Conservation (phyloP, 2,329 filamentous ascomycete genomes). For the Ceratocystis papillata region DNA sequence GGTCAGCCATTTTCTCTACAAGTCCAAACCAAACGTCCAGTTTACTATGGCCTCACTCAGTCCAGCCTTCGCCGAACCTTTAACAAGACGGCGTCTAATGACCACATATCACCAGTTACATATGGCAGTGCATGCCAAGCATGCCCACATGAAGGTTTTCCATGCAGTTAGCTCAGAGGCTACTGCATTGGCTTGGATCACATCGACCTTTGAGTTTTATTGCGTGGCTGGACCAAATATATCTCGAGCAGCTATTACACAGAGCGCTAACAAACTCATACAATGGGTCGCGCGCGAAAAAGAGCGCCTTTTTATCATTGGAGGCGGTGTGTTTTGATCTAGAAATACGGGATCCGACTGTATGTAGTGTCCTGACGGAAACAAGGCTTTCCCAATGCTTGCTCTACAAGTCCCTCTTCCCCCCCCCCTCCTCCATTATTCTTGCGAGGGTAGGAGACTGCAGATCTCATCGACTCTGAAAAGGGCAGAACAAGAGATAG, state of each 20-base stretch:
- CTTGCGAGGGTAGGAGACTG: background rate
- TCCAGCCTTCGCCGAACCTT: slow-evolving; percentile 49
- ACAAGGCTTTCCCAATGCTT: background rate
- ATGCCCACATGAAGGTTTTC: slow-evolving; percentile 75
- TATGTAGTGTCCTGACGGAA: slow-evolving; percentile 6
- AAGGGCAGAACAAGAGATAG: background rate
- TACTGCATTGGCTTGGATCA: slow-evolving; percentile 80
- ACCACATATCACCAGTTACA: slow-evolving; percentile 79
- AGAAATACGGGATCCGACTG: background rate
- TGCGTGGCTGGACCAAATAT: slow-evolving; percentile 74
- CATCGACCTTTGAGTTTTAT: slow-evolving; percentile 85
- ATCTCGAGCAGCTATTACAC: slow-evolving; percentile 56
- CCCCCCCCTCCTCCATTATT: background rate
- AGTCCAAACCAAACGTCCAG: slow-evolving; percentile 87
- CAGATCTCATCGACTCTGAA: background rate
- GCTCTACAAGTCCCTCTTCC: background rate
- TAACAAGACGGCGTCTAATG: slow-evolving; percentile 62
- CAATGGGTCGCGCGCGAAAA: slow-evolving; percentile 90
- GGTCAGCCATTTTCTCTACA: slow-evolving; percentile 88
- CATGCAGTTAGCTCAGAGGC: slow-evolving; percentile 66
- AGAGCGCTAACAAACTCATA: slow-evolving; percentile 78
- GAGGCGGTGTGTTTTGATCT: slow-evolving; percentile 68
- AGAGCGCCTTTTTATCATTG: slow-evolving; percentile 90
- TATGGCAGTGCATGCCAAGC: slow-evolving; percentile 70
- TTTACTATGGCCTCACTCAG: slow-evolving; percentile 81